Base-by-base conservation (phyloP, 495 filamentous ascomycete genomes). In the Clavariopsis aquatica region DNA sequence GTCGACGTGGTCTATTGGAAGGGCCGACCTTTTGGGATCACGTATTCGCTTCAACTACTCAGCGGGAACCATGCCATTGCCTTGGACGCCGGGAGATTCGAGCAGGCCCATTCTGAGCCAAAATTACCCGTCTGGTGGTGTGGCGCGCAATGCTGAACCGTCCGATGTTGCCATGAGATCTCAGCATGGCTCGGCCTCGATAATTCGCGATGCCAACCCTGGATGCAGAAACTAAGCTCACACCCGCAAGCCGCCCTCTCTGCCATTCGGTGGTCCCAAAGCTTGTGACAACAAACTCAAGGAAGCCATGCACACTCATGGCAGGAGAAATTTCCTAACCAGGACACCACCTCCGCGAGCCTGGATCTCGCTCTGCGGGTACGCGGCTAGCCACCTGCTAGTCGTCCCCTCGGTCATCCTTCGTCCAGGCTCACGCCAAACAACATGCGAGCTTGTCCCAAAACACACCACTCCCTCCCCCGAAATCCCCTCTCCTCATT, bases 241-340 rank as follows among this genome's bases (percentile, higher is more conserved):
- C 47, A 24, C 8, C 52, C n/a, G 29, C 17, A 54, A 29, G 52
- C 29, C 24, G 23, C n/a, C 23, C 28, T 29, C 22, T 19, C 20
- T 23, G 20, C 19, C 5, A 29, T 54, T 28, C 17, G 22, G 20
- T 28, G 2, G 23, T 28, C 52, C 26, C 52, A 36, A 54, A 34
- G 52, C 52, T 54, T 54, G 28, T 23, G 52, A 54, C 52, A 29
- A 19, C 26, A 5, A 27, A 20, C 5, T 23, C 52, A 12, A 31
- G 23, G 28, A 54, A 20, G 26, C 52, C 52, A 31, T 36, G 26
- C 23, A 27, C 20, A 27, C 19, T 31, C 52, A 28, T 15, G 52
- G 24, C 52, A 54, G 52, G 52, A 54, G n/a, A 54, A 26, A 19
- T 54, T 54, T 5, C 47, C 47, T 24, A 51, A 28, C 26, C 47